Base-by-base conservation (phyloP, 768 basidiomycete species). In the Pisolithus microcarpus region DNA sequence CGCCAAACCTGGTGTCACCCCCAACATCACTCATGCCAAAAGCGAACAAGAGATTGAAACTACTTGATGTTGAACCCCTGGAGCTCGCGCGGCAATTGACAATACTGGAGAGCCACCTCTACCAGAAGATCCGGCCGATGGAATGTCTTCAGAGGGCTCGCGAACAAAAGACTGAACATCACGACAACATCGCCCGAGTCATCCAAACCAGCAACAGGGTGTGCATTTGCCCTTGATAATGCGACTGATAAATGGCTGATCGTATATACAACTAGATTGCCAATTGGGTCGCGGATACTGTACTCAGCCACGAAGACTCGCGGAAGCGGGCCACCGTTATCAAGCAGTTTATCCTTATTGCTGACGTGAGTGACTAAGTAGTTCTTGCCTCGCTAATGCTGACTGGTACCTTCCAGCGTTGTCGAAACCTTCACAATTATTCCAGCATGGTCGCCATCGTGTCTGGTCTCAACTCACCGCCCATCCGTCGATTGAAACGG, bases 361-460 rank as follows among this genome's bases (percentile, higher is more conserved):
- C 96, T 34, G 92, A 97, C 56, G 94, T 95, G 54, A 65, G 90
- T 74, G 1, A 37, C 26, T 21, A 28, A 8, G n/a, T 10, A 36
- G 8, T 28, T 51, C 11, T 24, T 39, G 24, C 26, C 18, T 42
- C 36, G 24, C 40, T 46, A 50, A 51, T 36, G 26, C 39, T 52
- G 26, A 61, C 47, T 55, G 21, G 31, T 46, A 13, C 31, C n/a
- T 16, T 51, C 43, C 56, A 97, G 94, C 88, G 90, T 28, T 95
- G 94, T 65, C 87, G 91, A 43, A 67, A 70, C 16, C 70, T 97
- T 57, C 89, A 94, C 66, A 98, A 98, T 69, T 97, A 91, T 70
- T 94, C 93, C 18, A 89, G 85, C n/a, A 91, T 98, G 85, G 90
- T 92, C 52, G 92, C 93, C 31, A 88, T 98, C 50, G 84, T 93